Conservation (phyloP, 139 green algal species). For the Diplosphaera chodatii region DNA sequence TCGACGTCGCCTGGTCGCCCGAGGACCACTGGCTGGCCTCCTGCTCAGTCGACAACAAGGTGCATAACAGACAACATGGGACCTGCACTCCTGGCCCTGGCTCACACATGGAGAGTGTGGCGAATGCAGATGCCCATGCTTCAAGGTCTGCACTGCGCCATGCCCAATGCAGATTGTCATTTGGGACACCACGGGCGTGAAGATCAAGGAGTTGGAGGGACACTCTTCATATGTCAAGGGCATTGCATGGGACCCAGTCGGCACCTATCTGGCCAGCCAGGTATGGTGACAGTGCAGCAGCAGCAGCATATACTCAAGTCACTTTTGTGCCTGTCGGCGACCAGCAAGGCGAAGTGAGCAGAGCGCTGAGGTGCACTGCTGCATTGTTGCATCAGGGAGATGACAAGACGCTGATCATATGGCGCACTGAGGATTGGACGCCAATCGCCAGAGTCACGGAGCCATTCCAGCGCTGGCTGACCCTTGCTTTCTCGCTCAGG, state of each 20-base stretch:
- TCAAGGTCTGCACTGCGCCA: no score
- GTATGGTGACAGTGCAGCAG: no score
- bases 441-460: slow-evolving; percentile 31
- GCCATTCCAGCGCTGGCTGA: slow-evolving; percentile 36
- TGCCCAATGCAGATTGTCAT: slow-evolving; percentile 43
- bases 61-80: no score
- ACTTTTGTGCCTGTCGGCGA: no score
- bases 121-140: no score
- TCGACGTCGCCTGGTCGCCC: slow-evolving; percentile 78
- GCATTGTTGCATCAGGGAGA: slow-evolving; percentile 71
- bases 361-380: no score
- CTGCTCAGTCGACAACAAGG: slow-evolving; percentile 75
- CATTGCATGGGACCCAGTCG: slow-evolving; percentile 92
- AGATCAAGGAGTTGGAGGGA: slow-evolving; percentile 31
- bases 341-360: no score
- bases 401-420: slow-evolving; percentile 76
- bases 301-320: no score
- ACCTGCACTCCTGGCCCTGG: no score
- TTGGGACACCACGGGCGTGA: slow-evolving; percentile 42
- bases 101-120: no score
- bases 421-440: slow-evolving; percentile 62
- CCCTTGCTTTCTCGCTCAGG: slow-evolving; percentile 34
- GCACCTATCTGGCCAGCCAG: slow-evolving; percentile 76
- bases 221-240: slow-evolving; percentile 90
- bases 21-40: slow-evolving; percentile 69